These are phyloP conservation scores for Torulaspora franciscae DNA, from an alignment of 805 yeast species.

Conservation along the genomic window DNA sequence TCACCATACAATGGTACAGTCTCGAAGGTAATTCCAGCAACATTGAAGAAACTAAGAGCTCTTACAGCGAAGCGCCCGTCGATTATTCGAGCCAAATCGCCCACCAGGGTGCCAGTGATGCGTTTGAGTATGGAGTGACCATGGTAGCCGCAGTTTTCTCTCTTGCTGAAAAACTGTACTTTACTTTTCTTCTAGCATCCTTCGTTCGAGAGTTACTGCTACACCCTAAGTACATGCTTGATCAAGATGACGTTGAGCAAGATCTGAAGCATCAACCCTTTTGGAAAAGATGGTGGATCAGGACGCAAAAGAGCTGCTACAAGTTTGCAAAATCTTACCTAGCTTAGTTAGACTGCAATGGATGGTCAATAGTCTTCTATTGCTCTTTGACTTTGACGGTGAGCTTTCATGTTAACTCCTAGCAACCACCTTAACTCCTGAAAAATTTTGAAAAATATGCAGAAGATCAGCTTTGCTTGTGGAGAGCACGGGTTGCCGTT, in stretches of 20 bases:
- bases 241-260: conserved; percentile 36
- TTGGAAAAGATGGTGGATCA: conserved; percentile 31
- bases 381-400: neutral
- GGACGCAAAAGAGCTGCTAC: conserved; percentile 33
- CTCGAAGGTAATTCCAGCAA: conserved; percentile 36
- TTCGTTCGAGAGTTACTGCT: conserved; percentile 55
- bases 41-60: neutral
- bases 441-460: neutral
- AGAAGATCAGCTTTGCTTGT: neutral
- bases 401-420: conserved; percentile 3
- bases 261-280: conserved; percentile 34
- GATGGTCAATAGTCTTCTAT: neutral
- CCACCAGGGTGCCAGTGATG: conserved; percentile 57
- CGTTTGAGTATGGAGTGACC: conserved; percentile 54
- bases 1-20: conserved; percentile 70
- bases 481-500: neutral
- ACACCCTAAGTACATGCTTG: conserved; percentile 40
- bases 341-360: conserved; percentile 3
- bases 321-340: conserved; percentile 26
- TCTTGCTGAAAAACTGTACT: conserved; percentile 51
- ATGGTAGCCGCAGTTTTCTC: conserved; percentile 46
- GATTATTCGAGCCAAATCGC: conserved; percentile 5
- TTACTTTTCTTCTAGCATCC: conserved; percentile 52
- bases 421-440: conserved; percentile 1
- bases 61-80: conserved; percentile 10